A percentile compares a stretch with the other conserved stretches of the same genome.
Conservation (phyloP, 1,284 basidiomycete genomes). For the Naganishia sp. region DNA sequence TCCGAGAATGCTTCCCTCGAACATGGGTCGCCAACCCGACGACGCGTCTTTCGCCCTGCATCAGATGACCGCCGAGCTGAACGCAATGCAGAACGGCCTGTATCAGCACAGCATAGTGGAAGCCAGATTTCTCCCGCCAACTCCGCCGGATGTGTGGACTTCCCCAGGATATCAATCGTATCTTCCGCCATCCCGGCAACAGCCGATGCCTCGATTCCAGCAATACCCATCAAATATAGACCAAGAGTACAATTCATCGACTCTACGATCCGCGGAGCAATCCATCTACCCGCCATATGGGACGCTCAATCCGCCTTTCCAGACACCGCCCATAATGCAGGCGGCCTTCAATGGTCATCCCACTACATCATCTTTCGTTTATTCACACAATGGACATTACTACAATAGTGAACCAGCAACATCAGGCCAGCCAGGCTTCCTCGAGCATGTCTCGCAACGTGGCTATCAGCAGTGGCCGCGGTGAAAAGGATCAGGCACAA, state of each 20-base stretch:
- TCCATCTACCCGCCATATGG: too few species aligned
- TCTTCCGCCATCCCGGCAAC: not conserved
- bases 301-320: not conserved
- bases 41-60: conserved; percentile 1
- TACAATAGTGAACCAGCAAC: not conserved
- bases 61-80: conserved; percentile 11
- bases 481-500: not conserved
- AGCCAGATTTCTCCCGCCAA: too few species aligned
- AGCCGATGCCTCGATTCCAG: not conserved
- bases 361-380: not conserved
- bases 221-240: conserved; percentile 1
- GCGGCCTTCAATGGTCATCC: not conserved
- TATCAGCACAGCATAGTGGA: not conserved
- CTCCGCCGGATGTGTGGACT: too few species aligned
- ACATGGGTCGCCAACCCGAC: not conserved
- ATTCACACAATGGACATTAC: conserved; percentile 2
- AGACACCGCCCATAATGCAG: not conserved
- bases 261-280: not conserved
- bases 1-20: conserved; percentile 1
- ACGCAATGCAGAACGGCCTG: not conserved
- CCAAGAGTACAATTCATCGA: not conserved
- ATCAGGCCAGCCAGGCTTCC: not conserved
- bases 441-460: not conserved
- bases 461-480: not conserved
- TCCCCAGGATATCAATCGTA: not conserved